Evolutionary conservation across 2,329 filamentous ascomycete species (phyloP), one percentile per base, ranked within the genome.

Genomic region (Sporothrix brasiliensis): DNA sequence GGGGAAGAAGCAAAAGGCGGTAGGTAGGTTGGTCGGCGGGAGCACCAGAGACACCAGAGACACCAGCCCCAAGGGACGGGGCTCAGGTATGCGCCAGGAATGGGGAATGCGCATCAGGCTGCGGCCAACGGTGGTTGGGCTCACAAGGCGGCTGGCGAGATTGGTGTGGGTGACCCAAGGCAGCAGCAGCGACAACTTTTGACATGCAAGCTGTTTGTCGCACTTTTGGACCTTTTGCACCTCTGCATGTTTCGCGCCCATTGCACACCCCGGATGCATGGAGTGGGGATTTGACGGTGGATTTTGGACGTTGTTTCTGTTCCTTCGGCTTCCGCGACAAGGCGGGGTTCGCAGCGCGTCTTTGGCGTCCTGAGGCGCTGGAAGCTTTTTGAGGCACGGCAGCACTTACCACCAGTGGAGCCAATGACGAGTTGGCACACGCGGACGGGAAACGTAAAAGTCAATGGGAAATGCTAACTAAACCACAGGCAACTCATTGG

Each of bases 271-370:
- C 14, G 11, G 16, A 24, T 47, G 44, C 61, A 50, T 24, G 27
- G 13, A 24, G 27, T 50, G 49, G 49, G n/a, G 16, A 50, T 50
- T 50, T 50, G 9, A 9, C 9, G 49, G 21, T 5, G 47, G 2
- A 7, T 49, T 54, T 27, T 54, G 52, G 21, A 4, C 13, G 10
- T 11, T 27, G 10, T 54, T 27, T n/a, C 34, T 5, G 19, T 34
- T n/a, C 44, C 24, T 27, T 16, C 19, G 14, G 16, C 41, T 44
- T 24, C 24, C 67, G 67, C 67, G 41, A 68, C 67, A 50, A 60
- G 67, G 53, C 53, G 53, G 67, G 67, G 67, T 69, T 47, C n/a
- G 52, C 72, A 70, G 68, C 68, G 68, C 56, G 68, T 69, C 47
- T 21, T 50, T 19, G 47, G 16, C 9, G 49, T 19, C 14, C 14